phyloP scores from a whole-genome alignment of 2,329 filamentous ascomycete genomes.

The Ilyonectria sp. region DNA sequence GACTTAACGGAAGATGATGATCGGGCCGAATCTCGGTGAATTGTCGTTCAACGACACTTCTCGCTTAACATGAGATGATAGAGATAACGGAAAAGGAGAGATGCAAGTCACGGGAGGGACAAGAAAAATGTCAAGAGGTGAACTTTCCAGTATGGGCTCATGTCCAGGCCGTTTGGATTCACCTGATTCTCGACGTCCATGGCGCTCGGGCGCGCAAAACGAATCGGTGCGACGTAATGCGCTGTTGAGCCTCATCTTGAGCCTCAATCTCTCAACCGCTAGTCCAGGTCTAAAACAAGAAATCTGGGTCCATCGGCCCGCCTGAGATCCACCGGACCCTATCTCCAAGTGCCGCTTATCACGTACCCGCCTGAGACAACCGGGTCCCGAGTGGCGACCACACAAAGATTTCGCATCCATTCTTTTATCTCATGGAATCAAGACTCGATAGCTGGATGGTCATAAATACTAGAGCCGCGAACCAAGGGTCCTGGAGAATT shows the following conservation, averaged over 20 bases:
- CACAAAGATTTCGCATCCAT: background rate
- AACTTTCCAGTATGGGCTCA: background rate
- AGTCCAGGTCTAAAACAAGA: conserved; percentile 23
- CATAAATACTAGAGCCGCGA: background rate
- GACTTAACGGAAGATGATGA: conserved; percentile 18
- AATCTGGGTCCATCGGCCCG: conserved; percentile 20
- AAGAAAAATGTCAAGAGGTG: background rate
- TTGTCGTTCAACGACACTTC: conserved; percentile 15
- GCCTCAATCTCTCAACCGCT: conserved; percentile 26
- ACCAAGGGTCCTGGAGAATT: background rate
- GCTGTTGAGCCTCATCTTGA: conserved; percentile 17
- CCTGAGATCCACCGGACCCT: conserved; percentile 17
- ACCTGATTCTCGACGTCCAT: background rate
- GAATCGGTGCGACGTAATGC: background rate
- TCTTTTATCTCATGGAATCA: background rate
- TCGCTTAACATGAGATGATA: background rate
- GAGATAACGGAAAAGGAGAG: background rate
- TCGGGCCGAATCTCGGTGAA: conserved; percentile 38
- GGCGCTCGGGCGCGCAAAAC: background rate
- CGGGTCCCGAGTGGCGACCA: background rate
- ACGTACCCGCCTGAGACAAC: background rate
- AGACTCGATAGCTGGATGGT: background rate
- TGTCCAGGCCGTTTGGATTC: background rate
- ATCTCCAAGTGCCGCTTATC: conserved; percentile 17
- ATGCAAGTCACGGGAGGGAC: background rate